phyloP scores from a whole-genome alignment of 305 asterid genomes.

The Nicotiana rustica region DNA sequence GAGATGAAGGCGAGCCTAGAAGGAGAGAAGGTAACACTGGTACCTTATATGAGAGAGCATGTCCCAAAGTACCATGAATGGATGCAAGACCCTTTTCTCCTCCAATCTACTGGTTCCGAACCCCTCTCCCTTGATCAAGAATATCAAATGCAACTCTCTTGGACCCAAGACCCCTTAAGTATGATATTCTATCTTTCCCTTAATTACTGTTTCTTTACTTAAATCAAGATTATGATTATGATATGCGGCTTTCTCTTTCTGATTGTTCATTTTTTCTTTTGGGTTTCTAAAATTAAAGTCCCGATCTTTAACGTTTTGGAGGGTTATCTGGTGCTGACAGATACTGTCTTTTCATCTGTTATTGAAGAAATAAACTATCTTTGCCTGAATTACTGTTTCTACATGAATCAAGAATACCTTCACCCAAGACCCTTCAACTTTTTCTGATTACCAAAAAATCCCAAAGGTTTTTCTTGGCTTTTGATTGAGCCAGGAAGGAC shows the following conservation, averaged over 20 bases:
- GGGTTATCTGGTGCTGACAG: background rate
- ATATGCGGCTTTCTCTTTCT: background rate
- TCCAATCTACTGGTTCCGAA: conserved; percentile 92
- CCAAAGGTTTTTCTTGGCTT: background rate
- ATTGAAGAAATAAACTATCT: background rate
- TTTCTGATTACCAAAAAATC: too few species aligned
- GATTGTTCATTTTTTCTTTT: background rate
- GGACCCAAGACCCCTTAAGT: conserved; percentile 90
- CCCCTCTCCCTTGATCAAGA: conserved; percentile 83
- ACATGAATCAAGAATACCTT: background rate
- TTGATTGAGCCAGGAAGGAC: background rate
- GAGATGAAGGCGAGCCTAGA: conserved; percentile 69
- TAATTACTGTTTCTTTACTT: background rate
- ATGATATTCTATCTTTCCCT: conserved; percentile 27
- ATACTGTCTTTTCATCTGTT: background rate
- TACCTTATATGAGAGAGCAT: conserved; percentile 90
- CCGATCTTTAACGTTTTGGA: background rate
- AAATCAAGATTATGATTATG: background rate
- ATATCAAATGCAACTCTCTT: conserved; percentile 84
- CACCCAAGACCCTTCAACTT: background rate
- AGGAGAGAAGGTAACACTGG: conserved; percentile 80
- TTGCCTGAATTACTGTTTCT: background rate
- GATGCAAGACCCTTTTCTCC: conserved; percentile 91
- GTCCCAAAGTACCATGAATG: conserved; percentile 84
- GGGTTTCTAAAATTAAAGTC: background rate